Conservation (phyloP, 2,329 filamentous ascomycete genomes). For the Pseudogymnoascus pannorum region DNA sequence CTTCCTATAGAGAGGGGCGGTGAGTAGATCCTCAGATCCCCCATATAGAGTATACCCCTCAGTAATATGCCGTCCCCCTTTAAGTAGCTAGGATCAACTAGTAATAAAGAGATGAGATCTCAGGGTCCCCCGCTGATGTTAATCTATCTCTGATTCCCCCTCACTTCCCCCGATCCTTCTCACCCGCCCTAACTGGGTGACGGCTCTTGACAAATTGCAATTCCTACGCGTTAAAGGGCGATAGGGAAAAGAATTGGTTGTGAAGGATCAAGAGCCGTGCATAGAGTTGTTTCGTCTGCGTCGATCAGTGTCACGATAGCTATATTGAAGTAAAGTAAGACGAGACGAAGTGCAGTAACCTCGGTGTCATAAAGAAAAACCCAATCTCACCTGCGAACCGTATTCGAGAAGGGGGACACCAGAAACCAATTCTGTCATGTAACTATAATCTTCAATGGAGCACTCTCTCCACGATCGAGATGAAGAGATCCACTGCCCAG, state of each 20-base stretch:
- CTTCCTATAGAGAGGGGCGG: neutral
- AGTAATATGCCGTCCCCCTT: neutral
- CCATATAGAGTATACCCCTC: neutral
- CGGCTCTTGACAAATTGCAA: neutral
- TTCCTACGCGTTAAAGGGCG: neutral
- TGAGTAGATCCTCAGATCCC: neutral
- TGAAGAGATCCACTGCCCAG: neutral
- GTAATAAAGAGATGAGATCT: neutral
- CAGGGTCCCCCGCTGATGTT: neutral
- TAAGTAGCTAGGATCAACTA: neutral
- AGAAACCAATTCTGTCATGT: neutral
- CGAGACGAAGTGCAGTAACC: too few species aligned
- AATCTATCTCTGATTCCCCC: neutral
- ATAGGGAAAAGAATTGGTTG: neutral
- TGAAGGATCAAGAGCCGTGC: neutral
- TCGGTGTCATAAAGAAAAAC: neutral
- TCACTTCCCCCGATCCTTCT: neutral
- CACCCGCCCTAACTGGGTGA: neutral
- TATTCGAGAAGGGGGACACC: neutral
- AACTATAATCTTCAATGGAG: neutral
- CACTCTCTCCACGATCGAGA: neutral
- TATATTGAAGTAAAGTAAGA: neutral
- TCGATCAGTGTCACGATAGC: neutral
- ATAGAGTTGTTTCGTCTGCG: neutral
- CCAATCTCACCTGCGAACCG: neutral